Evolutionary conservation across 139 green algal genomes (phyloP).

Genomic region (Nannochloris sp.): DNA sequence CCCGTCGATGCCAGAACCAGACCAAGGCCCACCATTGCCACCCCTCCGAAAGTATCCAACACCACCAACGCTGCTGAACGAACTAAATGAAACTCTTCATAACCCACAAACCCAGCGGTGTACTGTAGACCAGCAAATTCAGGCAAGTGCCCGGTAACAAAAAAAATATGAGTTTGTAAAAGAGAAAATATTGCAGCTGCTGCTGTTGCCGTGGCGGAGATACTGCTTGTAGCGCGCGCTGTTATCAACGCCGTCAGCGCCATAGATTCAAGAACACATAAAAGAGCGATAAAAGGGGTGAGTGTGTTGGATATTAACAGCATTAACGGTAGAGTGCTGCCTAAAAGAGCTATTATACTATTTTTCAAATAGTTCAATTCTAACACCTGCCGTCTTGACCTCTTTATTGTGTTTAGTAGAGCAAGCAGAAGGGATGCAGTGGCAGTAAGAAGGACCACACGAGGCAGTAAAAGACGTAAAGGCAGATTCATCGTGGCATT

Average conservation of each 20-base stretch:
- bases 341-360: not conserved
- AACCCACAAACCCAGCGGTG: constrained; percentile 79
- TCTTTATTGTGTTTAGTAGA: not conserved
- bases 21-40: constrained; percentile 19
- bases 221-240: not conserved
- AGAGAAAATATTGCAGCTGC: constrained; percentile 20
- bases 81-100: constrained; percentile 56
- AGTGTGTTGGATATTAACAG: not conserved
- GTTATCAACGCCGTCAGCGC: constrained; percentile 11
- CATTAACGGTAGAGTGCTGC: not conserved
- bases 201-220: not conserved
- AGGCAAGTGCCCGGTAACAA: constrained; percentile 78
- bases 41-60: constrained; percentile 70
- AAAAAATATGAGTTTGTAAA: constrained; percentile 56
- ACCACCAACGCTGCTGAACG: constrained; percentile 50
- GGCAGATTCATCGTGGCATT: not conserved
- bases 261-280: constrained; percentile 12
- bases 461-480: not conserved
- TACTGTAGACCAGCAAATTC: constrained; percentile 86
- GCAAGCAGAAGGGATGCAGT: not conserved
- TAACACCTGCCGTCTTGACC: too few species aligned
- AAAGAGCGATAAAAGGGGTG: constrained; percentile 27
- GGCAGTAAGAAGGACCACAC: not conserved
- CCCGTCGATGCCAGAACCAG: not conserved
- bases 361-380: too few species aligned